phyloP scores from a whole-genome alignment of 2,329 filamentous ascomycete genomes.

The Xylariales sp. region DNA sequence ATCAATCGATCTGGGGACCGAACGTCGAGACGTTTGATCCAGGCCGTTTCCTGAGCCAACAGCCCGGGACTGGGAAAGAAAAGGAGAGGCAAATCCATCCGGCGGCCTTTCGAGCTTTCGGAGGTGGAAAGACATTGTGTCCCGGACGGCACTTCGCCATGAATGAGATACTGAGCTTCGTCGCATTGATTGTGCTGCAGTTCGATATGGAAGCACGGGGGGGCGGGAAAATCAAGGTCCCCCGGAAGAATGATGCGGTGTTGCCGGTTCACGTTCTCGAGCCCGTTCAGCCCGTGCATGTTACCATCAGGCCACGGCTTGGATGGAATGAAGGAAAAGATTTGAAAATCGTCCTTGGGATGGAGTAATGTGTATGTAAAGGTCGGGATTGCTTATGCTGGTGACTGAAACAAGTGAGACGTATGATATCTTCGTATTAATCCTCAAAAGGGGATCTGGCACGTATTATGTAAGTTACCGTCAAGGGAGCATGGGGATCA shows the following conservation, averaged over 20 bases:
- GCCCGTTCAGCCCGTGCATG: conserved; percentile 17
- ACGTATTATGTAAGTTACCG: too few relatives aligned
- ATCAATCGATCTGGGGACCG: conserved; percentile 37
- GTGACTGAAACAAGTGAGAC: too few relatives aligned
- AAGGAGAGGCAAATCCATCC: conserved; percentile 17
- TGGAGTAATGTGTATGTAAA: too few relatives aligned
- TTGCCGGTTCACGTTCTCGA: conserved; percentile 28
- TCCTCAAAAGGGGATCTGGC: too few relatives aligned
- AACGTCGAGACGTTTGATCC: conserved; percentile 37
- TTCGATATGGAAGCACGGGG: conserved; percentile 23
- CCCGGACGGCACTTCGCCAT: conserved; percentile 35
- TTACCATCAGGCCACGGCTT: background rate
- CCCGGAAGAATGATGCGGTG: conserved; percentile 24
- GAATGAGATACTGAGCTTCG: conserved; percentile 31
- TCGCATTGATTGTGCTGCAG: conserved; percentile 25
- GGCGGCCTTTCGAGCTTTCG: conserved; percentile 32
- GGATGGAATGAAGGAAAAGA: background rate
- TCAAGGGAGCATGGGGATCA: too few relatives aligned
- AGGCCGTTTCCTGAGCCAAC: conserved; percentile 30
- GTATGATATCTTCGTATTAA: too few relatives aligned
- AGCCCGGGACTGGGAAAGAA: background rate
- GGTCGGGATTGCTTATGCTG: too few relatives aligned
- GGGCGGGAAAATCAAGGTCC: conserved; percentile 19
- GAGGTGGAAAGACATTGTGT: conserved; percentile 35
- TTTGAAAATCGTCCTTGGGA: background rate